These are phyloP conservation scores for Eremochloa ophiuroides DNA, from an alignment of 176 grass and related monocot species.

Conservation along the genomic window DNA sequence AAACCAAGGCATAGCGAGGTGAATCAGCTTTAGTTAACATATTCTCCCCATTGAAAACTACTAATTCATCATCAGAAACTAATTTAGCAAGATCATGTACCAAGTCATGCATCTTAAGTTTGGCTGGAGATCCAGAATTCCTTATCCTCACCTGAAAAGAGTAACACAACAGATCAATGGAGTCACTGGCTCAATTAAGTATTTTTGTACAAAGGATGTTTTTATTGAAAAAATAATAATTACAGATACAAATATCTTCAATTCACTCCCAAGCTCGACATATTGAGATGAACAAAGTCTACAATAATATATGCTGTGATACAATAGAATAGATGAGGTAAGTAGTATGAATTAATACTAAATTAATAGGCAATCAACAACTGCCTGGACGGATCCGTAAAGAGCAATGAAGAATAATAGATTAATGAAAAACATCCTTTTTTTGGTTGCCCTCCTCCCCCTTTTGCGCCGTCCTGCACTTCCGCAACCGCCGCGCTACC, in stretches of 20 bases:
- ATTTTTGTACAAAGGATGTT: neutral
- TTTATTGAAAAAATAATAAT: neutral
- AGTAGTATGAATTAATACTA: too few species aligned
- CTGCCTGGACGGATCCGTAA: too few species aligned
- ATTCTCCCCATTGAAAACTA: neutral
- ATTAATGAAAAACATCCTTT: too few species aligned
- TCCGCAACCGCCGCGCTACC: too few species aligned
- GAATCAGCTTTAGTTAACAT: fast-evolving
- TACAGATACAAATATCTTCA: neutral
- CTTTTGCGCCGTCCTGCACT: too few species aligned
- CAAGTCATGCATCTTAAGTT: constrained; percentile 25
- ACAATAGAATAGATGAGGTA: too few species aligned
- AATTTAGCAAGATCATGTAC: constrained; percentile 4
- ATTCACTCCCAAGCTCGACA: neutral
- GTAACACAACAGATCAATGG: neutral
- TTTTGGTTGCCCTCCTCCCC: too few species aligned
- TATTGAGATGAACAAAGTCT: too few species aligned
- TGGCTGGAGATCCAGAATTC: neutral
- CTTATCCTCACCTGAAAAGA: neutral
- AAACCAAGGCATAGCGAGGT: neutral
- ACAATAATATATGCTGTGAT: too few species aligned
- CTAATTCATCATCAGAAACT: neutral
- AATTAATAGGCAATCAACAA: too few species aligned
- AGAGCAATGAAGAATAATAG: too few species aligned
- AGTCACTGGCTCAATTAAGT: neutral